Evolutionary conservation across 371 early-diverging fungal genomes (phyloP), one percentile per base, ranked within the genome.

Genomic region (Saksenaea oblongispora): DNA sequence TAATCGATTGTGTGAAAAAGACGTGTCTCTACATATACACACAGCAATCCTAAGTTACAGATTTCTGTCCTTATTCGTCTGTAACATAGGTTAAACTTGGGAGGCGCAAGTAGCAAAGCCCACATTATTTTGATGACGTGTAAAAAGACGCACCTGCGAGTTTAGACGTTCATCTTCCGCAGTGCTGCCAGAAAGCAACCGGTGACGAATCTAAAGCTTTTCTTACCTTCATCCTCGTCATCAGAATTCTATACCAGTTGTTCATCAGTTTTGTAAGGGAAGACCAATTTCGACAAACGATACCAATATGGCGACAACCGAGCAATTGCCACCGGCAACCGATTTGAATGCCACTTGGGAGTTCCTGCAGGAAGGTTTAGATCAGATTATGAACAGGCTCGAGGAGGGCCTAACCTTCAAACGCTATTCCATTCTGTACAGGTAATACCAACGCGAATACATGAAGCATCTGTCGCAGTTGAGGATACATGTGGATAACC

Each of bases 371-470:
- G 82, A 78, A 42, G 95, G 95, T 28, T 82, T 95, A 62, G 88
- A 93, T 70, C 86, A 85, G 66, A 91, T 97, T 72, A 86, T 95
- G 82, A 84, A 83, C 61, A 78, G 87, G 9, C 79, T 92, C 28
- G 89, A 90, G 58, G 84, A 91, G 56, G 95, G 95, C 28, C 72
- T 95, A 36, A 86, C 83, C 35, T 84, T 87, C 69, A 75, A 78
- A 47, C 85, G 89, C 42, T 95, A 93, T 74, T 90, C 95, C 80
- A 83, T 89, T 56, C 84, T 95, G 39, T 95, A 97, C 82, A 95
- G 96, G 92, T 91, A 86, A 76, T 74, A 72, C 28, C 27, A n/a
- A 37, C 26, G 56, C 18, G 54, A 57, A 39, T 3, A 41, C n/a
- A 17, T 17, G 39, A 47, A 54, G 34, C 14, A 59, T 34, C 57